Base-by-base conservation (phyloP, 345 rosid genomes). In the Lenwebbia sp. region DNA sequence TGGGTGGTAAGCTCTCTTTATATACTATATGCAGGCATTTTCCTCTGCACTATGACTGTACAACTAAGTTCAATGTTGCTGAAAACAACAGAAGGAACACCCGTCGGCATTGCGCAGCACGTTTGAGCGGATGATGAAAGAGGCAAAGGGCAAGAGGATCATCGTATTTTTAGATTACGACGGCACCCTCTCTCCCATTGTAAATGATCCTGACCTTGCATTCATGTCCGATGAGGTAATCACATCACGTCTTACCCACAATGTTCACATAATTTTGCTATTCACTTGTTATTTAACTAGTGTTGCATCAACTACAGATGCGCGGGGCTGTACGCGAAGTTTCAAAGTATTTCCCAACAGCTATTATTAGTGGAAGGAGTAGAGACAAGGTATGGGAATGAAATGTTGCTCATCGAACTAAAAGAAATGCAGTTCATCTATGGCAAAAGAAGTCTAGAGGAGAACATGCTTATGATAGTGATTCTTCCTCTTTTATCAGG, bases 121-220 rank as follows among this genome's bases (percentile, higher is more conserved):
- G 49, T 91, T 90, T 58, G 89, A 92, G 1, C 25, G 76, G 33
- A 91, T 92, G 84, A 86, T 87, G 86, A 40, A 60, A 41, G 84
- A 54, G 0, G 91, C 90, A 3, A 84, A 87, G 74, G 91, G 90
- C 44, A 92, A 92, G 89, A 87, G 76, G 54, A 60, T 92, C n/a
- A 91, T 87, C 19, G 89, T 92, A 83, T 91, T 92, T 90, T 83
- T 91, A 40, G 94, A 92, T 85, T 92, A 92, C 58, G 94, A 92
- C 84, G 94, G 94, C 86, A 92, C 94, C 13, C 91, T 92, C 54
- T 90, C 94, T 13, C 94, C 88, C 2, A 92, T 92, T n/a, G 94
- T 91, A 3, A 84, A 89, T 84, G 91, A 92, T 53, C 94, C 94
- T 15, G 85, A 88, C 55, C 54, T 8, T 54, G 94, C 94, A 50